Conservation (phyloP, 768 basidiomycete species). For the Udeniomyces megalosporus region DNA sequence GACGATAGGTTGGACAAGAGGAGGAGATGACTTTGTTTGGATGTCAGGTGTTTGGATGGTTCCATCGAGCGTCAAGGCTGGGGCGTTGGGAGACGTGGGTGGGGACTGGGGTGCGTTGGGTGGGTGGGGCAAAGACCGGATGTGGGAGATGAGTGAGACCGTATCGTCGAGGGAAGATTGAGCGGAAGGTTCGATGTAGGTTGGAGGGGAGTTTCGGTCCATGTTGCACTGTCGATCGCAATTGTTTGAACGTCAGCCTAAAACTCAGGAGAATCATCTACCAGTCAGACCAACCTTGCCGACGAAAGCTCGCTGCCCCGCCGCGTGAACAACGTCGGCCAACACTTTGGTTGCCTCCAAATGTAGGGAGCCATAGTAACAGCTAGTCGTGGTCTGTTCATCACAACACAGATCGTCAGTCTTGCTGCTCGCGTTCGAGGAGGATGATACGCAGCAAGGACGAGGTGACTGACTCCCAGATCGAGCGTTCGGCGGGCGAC, state of each 20-base stretch:
- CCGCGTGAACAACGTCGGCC: constrained; percentile 52
- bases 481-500: constrained; percentile 58
- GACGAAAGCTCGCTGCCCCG: constrained; percentile 69
- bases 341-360: constrained; percentile 62
- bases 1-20: constrained; percentile 71
- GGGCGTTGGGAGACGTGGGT: not conserved
- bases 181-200: constrained; percentile 51
- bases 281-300: constrained; percentile 40
- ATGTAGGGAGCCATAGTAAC: constrained; percentile 52
- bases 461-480: constrained; percentile 45
- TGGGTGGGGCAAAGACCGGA: constrained; percentile 37
- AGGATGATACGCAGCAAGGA: not conserved
- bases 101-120: constrained; percentile 6
- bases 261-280: too few relatives aligned
- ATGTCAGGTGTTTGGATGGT: constrained; percentile 51
- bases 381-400: constrained; percentile 73
- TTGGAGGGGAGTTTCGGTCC: constrained; percentile 53
- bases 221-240: constrained; percentile 70
- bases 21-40: constrained; percentile 44
- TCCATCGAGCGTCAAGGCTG: too few relatives aligned
- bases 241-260: not conserved
- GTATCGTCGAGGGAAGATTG: constrained; percentile 49
- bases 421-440: too few relatives aligned
- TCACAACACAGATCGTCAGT: not conserved
- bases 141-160: constrained; percentile 47